Evolutionary conservation across 805 yeast genomes (phyloP).

Genomic region (Metschnikowia bowlesiae): DNA sequence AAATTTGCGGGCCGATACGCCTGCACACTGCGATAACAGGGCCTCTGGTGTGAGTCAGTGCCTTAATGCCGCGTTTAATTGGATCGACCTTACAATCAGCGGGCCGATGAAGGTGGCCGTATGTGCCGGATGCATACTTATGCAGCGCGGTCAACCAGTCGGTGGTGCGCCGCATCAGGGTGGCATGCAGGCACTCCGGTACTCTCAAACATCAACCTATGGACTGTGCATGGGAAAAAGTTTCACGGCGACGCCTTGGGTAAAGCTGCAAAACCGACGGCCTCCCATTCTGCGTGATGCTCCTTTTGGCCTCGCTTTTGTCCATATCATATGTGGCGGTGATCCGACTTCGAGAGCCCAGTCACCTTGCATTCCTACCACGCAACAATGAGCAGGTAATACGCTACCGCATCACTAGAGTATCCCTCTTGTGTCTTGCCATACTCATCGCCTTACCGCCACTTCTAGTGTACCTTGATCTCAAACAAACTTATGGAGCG

Average conservation of each 20-base stretch:
- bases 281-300: neutral
- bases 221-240: neutral
- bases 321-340: slow-evolving; percentile 46
- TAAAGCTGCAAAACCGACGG: neutral
- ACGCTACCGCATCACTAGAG: slow-evolving; percentile 35
- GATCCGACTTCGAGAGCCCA: slow-evolving; percentile 31
- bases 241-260: neutral
- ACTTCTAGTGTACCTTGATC: slow-evolving; percentile 10
- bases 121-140: neutral
- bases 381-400: slow-evolving; percentile 46
- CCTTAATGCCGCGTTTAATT: slow-evolving; percentile 15
- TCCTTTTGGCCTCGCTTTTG: slow-evolving; percentile 24
- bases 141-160: neutral
- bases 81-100: slow-evolving; percentile 6
- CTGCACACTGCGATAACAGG: slow-evolving; percentile 16
- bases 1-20: slow-evolving; percentile 6
- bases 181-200: neutral
- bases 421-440: slow-evolving; percentile 27
- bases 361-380: slow-evolving; percentile 16
- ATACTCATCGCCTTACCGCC: slow-evolving; percentile 29
- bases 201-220: neutral
- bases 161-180: neutral
- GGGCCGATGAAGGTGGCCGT: neutral
- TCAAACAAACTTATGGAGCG: slow-evolving; percentile 2
- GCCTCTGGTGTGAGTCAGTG: slow-evolving; percentile 19